A percentile compares a stretch with the other conserved stretches of the same genome.
Conservation (phyloP, 148 eudicot genomes). For the Rhododendron ferrugineum region DNA sequence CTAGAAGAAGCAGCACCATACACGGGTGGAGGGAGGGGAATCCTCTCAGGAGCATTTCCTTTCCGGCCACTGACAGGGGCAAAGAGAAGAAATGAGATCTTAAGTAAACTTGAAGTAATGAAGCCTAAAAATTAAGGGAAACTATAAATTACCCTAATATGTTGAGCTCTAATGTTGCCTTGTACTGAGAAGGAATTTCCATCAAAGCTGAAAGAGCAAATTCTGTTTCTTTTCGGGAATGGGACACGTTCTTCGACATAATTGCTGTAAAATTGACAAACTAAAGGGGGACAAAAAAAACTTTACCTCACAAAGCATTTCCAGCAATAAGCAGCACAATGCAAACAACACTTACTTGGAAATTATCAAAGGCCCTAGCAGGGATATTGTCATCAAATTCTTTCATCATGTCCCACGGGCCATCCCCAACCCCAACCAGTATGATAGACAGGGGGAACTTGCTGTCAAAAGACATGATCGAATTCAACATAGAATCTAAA, state of each 20-base stretch:
- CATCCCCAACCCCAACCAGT: conserved; percentile 98
- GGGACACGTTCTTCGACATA: conserved; percentile 68
- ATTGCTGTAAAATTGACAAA: conserved; percentile 93
- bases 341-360: conserved; percentile 53
- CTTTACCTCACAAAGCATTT: conserved; percentile 3
- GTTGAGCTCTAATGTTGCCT: conserved; percentile 76
- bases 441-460: conserved; percentile 87
- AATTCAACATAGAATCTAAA: conserved; percentile 4
- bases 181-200: conserved; percentile 94
- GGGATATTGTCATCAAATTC: conserved; percentile 97
- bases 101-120: background rate
- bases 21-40: conserved; percentile 77
- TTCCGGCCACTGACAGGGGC: conserved; percentile 41
- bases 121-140: conserved; percentile 3
- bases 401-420: conserved; percentile 99
- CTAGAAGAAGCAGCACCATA: conserved; percentile 37
- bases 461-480: conserved; percentile 36
- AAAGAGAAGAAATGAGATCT: conserved; percentile 11
- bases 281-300: conserved; percentile 26
- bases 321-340: background rate
- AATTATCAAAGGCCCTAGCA: conserved; percentile 88
- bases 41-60: conserved; percentile 56
- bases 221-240: conserved; percentile 75
- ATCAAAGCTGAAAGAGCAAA: conserved; percentile 86
- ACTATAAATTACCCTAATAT: conserved; percentile 57